Percentiles rank a stretch among this genome's conserved stretches.
These are phyloP conservation scores for Bruguiera hainesii DNA, from an alignment of 441 rosid genomes.

Conservation along the genomic window DNA sequence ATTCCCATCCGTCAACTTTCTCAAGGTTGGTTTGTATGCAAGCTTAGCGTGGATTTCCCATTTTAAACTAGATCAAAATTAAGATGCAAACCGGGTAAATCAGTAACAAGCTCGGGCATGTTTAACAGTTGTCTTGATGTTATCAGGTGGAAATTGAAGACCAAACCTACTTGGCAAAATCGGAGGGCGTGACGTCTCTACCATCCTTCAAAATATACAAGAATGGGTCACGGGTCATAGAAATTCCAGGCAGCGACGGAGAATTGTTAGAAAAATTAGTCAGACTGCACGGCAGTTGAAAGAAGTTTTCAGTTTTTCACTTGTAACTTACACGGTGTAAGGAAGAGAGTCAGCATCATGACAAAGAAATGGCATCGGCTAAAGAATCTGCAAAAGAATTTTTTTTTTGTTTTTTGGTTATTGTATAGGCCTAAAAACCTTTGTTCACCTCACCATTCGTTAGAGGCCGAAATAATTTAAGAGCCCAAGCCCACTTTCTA, in stretches of 20 bases:
- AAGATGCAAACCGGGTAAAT: not conserved
- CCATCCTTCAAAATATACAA: slow-evolving; percentile 57
- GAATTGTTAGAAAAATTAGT: slow-evolving; percentile 42
- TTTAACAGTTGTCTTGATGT: not conserved
- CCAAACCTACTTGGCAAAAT: slow-evolving; percentile 40
- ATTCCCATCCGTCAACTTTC: slow-evolving; percentile 58
- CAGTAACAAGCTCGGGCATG: too few species aligned
- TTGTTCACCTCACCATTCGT: too few species aligned
- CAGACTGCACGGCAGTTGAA: slow-evolving; percentile 39
- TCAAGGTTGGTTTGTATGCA: slow-evolving; percentile 33
- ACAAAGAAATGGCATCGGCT: not conserved
- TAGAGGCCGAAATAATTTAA: too few species aligned
- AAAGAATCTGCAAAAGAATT: not conserved
- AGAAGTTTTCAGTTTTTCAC: not conserved
- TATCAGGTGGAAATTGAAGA: slow-evolving; percentile 53
- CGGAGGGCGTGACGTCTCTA: slow-evolving; percentile 37
- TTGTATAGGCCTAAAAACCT: too few species aligned
- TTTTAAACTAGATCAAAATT: not conserved
- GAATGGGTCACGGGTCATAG: slow-evolving; percentile 45
- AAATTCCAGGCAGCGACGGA: slow-evolving; percentile 38
- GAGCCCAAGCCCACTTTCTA: too few species aligned
- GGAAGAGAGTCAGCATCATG: too few species aligned
- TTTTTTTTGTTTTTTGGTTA: too few species aligned
- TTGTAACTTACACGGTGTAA: too few species aligned
- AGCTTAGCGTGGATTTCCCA: not conserved